Percentiles rank a stretch among this genome's conserved stretches.
Conservation (phyloP, 768 basidiomycete species). For the Mycena albidolilacea region DNA sequence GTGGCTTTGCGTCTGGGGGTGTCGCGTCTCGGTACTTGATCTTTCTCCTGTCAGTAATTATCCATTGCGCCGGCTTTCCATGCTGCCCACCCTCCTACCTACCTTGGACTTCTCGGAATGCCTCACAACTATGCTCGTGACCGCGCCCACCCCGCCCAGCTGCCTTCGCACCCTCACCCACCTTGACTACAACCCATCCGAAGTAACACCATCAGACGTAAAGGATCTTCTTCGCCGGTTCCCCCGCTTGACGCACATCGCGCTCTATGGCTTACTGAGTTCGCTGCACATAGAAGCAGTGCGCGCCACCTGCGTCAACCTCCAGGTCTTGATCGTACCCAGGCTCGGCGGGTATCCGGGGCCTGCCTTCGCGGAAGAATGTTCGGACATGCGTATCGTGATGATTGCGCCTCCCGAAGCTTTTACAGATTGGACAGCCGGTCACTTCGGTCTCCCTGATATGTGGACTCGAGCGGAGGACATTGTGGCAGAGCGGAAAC, state of each 20-base stretch:
- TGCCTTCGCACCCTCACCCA: conserved; percentile 17
- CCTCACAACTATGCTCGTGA: not conserved
- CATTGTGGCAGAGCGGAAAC: not conserved
- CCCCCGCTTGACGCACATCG: conserved; percentile 23
- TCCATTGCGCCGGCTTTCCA: conserved; percentile 14
- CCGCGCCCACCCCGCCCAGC: not conserved
- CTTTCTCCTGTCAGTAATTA: not conserved
- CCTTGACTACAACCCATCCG: not conserved
- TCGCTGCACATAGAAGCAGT: not conserved
- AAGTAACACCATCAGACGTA: not conserved
- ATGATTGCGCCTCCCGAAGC: not conserved
- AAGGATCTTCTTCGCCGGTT: not conserved
- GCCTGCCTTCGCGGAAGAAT: not conserved
- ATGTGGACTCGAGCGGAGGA: conserved; percentile 23
- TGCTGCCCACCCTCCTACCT: not conserved
- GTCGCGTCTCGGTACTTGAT: not conserved
- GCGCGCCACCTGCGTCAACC: not conserved
- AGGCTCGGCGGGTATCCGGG: too few relatives aligned
- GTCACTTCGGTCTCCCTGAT: not conserved
- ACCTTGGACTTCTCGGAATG: not conserved
- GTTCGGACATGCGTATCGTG: conserved; percentile 4
- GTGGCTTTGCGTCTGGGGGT: not conserved
- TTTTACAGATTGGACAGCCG: conserved; percentile 14
- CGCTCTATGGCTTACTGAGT: not conserved
- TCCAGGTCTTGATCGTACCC: conserved; percentile 13